Evolutionary conservation across 352 stramenopile genomes (phyloP).

Genomic region (Phytophthora vignae): DNA sequence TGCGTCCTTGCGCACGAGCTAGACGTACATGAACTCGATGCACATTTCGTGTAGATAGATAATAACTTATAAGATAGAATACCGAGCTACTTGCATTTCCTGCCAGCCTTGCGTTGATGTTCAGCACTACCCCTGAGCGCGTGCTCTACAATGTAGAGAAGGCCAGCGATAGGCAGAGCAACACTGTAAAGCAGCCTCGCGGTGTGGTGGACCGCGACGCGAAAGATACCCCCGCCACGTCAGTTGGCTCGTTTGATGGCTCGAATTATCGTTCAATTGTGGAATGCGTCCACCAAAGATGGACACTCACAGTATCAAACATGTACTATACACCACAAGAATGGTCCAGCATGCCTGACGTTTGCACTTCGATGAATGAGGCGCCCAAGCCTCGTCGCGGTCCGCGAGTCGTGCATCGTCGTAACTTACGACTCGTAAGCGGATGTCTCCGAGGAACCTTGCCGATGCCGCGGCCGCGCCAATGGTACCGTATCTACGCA

Average conservation of each 20-base stretch:
- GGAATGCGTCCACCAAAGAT: neutral
- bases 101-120: neutral
- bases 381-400: neutral
- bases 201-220: neutral
- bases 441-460: neutral
- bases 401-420: neutral
- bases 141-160: no score
- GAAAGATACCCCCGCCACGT: conserved; percentile 2
- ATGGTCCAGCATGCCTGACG: no score
- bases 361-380: neutral
- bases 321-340: no score
- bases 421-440: no score
- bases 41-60: neutral
- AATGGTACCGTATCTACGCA: no score
- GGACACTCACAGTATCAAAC: neutral
- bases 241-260: neutral
- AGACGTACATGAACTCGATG: neutral
- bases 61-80: conserved; percentile 16
- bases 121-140: no score
- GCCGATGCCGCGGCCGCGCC: no score
- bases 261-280: conserved; percentile 4
- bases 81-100: neutral
- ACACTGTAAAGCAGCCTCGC: conserved; percentile 1
- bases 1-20: conserved; percentile 23
- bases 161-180: neutral